Evolutionary conservation across 257 asterid genomes (phyloP).

Genomic region (Perilla frutescens): DNA sequence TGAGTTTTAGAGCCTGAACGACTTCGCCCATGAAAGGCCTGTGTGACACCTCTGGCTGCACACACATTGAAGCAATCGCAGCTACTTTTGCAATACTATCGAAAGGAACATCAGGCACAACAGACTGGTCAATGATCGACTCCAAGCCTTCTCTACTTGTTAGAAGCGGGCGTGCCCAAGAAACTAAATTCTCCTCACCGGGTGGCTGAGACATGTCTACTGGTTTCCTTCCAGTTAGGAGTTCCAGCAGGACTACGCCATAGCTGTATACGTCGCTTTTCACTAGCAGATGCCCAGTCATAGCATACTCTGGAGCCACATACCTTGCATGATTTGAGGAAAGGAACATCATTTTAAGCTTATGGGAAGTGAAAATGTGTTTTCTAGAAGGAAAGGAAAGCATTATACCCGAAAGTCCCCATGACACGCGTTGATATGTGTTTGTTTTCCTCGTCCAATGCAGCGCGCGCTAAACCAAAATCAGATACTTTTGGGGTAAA

Average conservation of each 20-base stretch:
- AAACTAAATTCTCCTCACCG: conserved; percentile 87
- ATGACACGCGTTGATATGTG: conserved; percentile 96
- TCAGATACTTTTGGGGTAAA: conserved; percentile 91
- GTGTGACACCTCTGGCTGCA: conserved; percentile 91
- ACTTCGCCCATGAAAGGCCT: conserved; percentile 98
- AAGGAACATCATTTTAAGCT: not conserved
- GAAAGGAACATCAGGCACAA: conserved; percentile 59
- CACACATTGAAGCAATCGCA: conserved; percentile 94
- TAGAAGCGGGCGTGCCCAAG: conserved; percentile 91
- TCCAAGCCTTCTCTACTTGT: conserved; percentile 63
- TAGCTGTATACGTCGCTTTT: conserved; percentile 96
- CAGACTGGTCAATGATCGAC: conserved; percentile 61
- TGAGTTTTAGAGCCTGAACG: conserved; percentile 85
- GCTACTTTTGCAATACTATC: conserved; percentile 84
- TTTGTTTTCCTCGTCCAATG: conserved; percentile 73
- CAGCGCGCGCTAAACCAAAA: conserved; percentile 90
- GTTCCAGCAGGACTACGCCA: conserved; percentile 99
- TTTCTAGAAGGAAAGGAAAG: conserved; percentile 19
- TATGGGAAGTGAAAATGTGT: not conserved
- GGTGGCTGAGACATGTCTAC: conserved; percentile 95
- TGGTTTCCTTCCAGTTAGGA: conserved; percentile 84
- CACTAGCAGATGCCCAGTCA: conserved; percentile 95
- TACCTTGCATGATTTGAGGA: conserved; percentile 51
- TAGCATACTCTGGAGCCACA: conserved; percentile 95
- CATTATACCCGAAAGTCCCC: conserved; percentile 93